Evolutionary conservation across 1,284 basidiomycete species (phyloP), one percentile per base, ranked within the genome.

Genomic region (Puccinia triticina): DNA sequence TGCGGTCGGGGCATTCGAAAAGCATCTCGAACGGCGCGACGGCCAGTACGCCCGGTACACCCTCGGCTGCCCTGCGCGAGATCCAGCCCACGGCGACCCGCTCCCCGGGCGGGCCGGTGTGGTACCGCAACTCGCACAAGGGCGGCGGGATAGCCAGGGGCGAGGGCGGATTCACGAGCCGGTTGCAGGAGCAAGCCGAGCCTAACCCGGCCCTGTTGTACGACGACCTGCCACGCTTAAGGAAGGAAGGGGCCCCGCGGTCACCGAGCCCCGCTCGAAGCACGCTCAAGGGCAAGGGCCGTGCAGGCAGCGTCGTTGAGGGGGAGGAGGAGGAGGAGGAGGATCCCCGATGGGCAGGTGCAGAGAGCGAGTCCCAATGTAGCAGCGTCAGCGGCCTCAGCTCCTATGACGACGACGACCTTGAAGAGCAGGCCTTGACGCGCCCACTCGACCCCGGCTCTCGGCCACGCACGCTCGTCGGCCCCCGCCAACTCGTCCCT

Each of bases 321-420:
- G 71, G 29, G 8, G 53, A 43, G 37, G 71, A 75, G 34, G 71
- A 29, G 26, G 79, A 29, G 26, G 79, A 81, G 1, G 53, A 48
- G 2, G 61, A 66, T 4, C 32, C 14, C 21, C 16, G 53, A 26
- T 74, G 72, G 40, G 57, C 14, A 32, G 75, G 43, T 5, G 29
- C n/a, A 0, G 75, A 77, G 61, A 77, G 75, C 26, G 75, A 66
- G 40, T 77, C 75, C 16, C 59, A 43, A 48, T 77, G 59, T 53
- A 77, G 75, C n/a, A 81, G 79, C 64, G 79, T 81, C 32, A 81
- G 79, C 46, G 71, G 79, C 40, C 55, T 81, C 14, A 81, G 71
- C 34, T 81, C 55, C 12, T 48, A 71, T 40, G 67, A 64, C 12
- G 67, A 32, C 14, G 57, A 72, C 26, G 53, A 26, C 21, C n/a